Conservation (phyloP, 495 filamentous ascomycete genomes). For the Chaetomidium leptoderma region DNA sequence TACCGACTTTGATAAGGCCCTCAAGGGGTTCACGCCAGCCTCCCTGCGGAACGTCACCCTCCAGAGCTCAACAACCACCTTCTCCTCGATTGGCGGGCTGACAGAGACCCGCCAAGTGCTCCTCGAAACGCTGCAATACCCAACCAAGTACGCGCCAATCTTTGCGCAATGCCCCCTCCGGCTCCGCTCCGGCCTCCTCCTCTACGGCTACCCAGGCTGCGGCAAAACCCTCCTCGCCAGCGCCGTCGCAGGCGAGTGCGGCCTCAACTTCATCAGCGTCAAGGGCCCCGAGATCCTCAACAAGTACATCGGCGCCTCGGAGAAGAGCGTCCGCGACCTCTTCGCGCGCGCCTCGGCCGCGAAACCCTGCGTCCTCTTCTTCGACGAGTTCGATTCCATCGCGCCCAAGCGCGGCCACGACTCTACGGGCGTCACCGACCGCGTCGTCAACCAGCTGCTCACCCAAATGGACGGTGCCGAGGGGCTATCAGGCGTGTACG, state of each 20-base stretch:
- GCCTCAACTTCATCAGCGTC: slow-evolving; percentile 95
- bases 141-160: slow-evolving; percentile 95
- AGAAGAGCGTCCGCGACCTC: slow-evolving; percentile 90
- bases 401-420: slow-evolving; percentile 97
- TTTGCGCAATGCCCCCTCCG: slow-evolving; percentile 93
- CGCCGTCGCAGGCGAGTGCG: slow-evolving; percentile 92
- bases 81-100: slow-evolving; percentile 85
- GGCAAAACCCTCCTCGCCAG: slow-evolving; percentile 92
- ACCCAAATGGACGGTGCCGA: slow-evolving; percentile 99
- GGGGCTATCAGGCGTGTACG: slow-evolving; percentile 89
- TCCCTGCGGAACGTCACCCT: slow-evolving; percentile 91
- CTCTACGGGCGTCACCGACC: slow-evolving; percentile 91
- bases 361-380: slow-evolving; percentile 88
- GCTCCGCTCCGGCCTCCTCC: slow-evolving; percentile 80
- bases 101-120: slow-evolving; percentile 78
- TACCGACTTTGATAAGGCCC: slow-evolving; percentile 73
- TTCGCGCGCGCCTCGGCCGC: slow-evolving; percentile 90
- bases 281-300: slow-evolving; percentile 98
- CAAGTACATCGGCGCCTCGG: slow-evolving; percentile 95
- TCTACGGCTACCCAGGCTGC: slow-evolving; percentile 94
- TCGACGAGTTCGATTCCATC: slow-evolving; percentile 97
- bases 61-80: slow-evolving; percentile 82
- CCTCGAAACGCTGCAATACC: slow-evolving; percentile 92
- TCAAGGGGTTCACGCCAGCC: slow-evolving; percentile 89
- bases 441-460: slow-evolving; percentile 96